Evolutionary conservation across 257 asterid genomes (phyloP), one percentile per base, ranked within the genome.

Genomic region (Ballota nigra): DNA sequence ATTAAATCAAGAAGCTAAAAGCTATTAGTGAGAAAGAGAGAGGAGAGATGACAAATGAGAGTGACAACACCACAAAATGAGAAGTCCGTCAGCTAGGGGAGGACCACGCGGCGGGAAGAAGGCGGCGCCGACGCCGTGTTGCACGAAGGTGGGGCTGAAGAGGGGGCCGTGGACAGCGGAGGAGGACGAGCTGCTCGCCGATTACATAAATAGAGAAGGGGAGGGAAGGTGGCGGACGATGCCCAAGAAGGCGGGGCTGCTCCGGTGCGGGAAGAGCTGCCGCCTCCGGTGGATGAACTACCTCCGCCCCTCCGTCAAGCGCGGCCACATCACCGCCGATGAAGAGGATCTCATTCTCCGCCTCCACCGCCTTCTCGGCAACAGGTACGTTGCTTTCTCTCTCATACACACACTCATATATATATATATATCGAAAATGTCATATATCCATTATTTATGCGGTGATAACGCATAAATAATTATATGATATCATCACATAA

Each of bases 251-350:
- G 98, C 98, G 22, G 98, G 98, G 1, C 89, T 92, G n/a, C 84
- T 87, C 70, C 98, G 98, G 2, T 92, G 98, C 16, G 98, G 98
- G 56, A 90, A 92, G 88, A 92, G 98, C 74, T 92, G 96, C 68
- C 88, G 97, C 24, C 97, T 92, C 67, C 88, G 98, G 8, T 92
- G 98, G 97, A 92, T 92, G 18, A 92, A 92, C 49, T 92, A 90
- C 64, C 97, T 92, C 73, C 98, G 97, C 36, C 98, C 98, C 2
- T 88, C 87, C 79, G 73, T 92, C 79, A 92, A 92, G 81, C 83
- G 98, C 45, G 98, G 97, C 34, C 96, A 77, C 70, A 86, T 90
- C 80, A 66, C 93, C 26, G 52, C 85, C 0, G 93, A 86, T 41
- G 97, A 90, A 58, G 97, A 90, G 65, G 93, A 90, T 72, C 93